Conservation (phyloP, 768 basidiomycete species). For the Kwoniella bestiolae region DNA sequence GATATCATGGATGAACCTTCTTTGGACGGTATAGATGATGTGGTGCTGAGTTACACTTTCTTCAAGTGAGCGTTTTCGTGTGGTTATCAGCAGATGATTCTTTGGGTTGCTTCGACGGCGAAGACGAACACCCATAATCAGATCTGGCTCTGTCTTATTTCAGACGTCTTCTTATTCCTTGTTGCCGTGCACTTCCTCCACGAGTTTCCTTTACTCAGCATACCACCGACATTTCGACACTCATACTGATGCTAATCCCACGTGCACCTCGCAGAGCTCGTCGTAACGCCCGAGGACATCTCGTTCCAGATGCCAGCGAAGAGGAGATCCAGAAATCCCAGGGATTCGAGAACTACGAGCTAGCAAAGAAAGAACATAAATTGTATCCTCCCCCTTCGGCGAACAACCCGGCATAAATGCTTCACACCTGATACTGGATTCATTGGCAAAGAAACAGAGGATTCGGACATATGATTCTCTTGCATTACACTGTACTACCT, state of each 20-base stretch:
- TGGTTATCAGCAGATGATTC: too few species aligned
- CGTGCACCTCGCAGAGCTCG: slow-evolving; percentile 82
- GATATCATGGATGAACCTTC: slow-evolving; percentile 92
- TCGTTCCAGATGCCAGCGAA: slow-evolving; percentile 87
- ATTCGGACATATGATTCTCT: too few species aligned
- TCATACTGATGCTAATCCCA: too few species aligned
- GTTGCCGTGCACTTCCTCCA: too few species aligned
- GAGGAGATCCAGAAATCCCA: slow-evolving; percentile 77
- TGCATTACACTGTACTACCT: too few species aligned
- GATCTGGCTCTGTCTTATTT: too few species aligned
- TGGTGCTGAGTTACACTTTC: slow-evolving; percentile 96
- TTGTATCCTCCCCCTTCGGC: slow-evolving; percentile 15
- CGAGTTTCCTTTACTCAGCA: too few species aligned
- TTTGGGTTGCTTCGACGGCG: too few species aligned
- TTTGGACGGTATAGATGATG: slow-evolving; percentile 82
- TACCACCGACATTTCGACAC: neutral
- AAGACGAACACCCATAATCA: too few species aligned
- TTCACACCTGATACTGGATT: too few species aligned
- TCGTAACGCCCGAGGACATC: slow-evolving; percentile 78
- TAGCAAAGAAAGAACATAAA: slow-evolving; percentile 42
- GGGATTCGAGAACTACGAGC: slow-evolving; percentile 62
- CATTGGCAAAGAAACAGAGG: too few species aligned
- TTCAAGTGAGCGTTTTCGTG: slow-evolving; percentile 70
- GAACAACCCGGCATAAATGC: neutral
- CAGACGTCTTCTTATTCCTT: too few species aligned